Base-by-base conservation (phyloP, 345 rosid species). In the Populus deltoides region DNA sequence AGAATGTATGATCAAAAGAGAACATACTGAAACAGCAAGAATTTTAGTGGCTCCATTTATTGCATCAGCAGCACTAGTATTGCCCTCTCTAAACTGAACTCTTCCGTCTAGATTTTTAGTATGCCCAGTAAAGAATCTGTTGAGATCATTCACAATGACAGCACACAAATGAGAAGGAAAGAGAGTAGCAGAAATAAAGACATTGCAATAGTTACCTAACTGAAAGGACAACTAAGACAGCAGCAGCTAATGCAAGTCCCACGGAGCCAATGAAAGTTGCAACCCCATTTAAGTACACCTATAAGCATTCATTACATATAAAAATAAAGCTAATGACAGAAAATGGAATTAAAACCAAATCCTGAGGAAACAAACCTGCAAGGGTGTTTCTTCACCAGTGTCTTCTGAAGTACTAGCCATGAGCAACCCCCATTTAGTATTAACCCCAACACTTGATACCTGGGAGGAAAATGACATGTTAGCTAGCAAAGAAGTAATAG, bases 251-350 rank as follows among this genome's bases (percentile, higher is more conserved):
- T 36, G 92, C 65, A 77, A 97, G 94, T 69, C 99, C 99, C 76
- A 97, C 94, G 70, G 87, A 70, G 25, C 99, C 99, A 20, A 97
- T 90, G 79, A 97, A 94, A 73, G 99, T 97, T 70, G 99, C 99
- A 79, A 97, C 95, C 76, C 99, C 99, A 77, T 97, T 97, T 82
- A 97, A 82, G 72, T 98, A 90, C 71, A 97, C 98, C 99, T 97
- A 80, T 78, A 72, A 71, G 24, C 29, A 41, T 62, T 43, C 61
- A 79, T 38, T 16, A 47, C 24, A 38, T n/a, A 5, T 71, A 71
- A 77, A 71, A 31, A 66, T 43, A 79, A 39, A 12, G 11, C 74
- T 47, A 45, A 24, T 17, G n/a, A 51, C 6, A 51, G 18, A 79
- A 24, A 66, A 45, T 31, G 79, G 71, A 47, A 25, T 20, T 12